A percentile compares a stretch with the other conserved stretches of the same genome.
Conservation (phyloP, 2,329 filamentous ascomycete genomes). For the Cladosporium sp. region DNA sequence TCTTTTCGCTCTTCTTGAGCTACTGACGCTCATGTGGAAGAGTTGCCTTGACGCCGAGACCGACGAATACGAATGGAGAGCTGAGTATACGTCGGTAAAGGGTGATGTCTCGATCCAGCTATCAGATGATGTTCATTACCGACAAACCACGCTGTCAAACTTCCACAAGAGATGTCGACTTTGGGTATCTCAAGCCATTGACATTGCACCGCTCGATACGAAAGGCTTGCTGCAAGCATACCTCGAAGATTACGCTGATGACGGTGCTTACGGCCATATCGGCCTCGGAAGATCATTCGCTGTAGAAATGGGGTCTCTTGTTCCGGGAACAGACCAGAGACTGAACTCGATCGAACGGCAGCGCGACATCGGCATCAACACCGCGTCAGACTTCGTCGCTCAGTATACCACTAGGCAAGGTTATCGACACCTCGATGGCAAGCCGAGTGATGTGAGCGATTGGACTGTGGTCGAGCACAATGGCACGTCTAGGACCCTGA, state of each 20-base stretch:
- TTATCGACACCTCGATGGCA: constrained; percentile 79
- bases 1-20: constrained; percentile 85
- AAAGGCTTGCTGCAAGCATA: constrained; percentile 96
- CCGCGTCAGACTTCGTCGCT: constrained; percentile 90
- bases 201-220: constrained; percentile 83
- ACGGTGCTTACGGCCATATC: constrained; percentile 84
- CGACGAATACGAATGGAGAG: constrained; percentile 84
- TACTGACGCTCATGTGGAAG: constrained; percentile 90
- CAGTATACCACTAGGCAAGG: constrained; percentile 97
- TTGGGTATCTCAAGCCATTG: constrained; percentile 79
- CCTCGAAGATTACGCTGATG: constrained; percentile 88
- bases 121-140: constrained; percentile 86
- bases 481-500: constrained; percentile 16
- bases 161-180: constrained; percentile 71
- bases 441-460: constrained; percentile 18
- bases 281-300: constrained; percentile 92
- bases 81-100: constrained; percentile 71
- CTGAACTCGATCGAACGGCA: constrained; percentile 75
- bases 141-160: constrained; percentile 71
- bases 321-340: constrained; percentile 81
- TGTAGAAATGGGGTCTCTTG: constrained; percentile 80
- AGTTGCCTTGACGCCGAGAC: constrained; percentile 92
- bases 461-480: constrained; percentile 30
- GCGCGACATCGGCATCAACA: constrained; percentile 73
- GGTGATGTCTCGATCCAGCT: constrained; percentile 80